phyloP scores from a whole-genome alignment of 495 filamentous ascomycete genomes.

The Penicillium longicatenatum region DNA sequence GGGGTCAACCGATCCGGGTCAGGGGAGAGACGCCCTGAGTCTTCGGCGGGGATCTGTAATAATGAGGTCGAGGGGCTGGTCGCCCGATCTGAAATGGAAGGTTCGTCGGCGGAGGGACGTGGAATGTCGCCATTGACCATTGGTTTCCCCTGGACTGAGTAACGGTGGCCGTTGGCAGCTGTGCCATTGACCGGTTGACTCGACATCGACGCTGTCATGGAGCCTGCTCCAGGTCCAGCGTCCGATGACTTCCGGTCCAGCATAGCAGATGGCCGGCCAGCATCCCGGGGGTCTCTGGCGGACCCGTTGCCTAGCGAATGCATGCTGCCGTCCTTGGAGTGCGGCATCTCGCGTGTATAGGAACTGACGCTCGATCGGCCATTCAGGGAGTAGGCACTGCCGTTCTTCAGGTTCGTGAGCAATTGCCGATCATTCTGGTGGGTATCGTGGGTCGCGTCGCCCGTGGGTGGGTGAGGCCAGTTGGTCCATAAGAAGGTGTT shows the following conservation, averaged over 20 bases:
- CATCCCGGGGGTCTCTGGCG: slow-evolving; percentile 41
- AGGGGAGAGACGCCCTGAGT: slow-evolving; percentile 40
- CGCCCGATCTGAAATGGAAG: slow-evolving; percentile 30
- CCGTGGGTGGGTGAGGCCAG: slow-evolving; percentile 39
- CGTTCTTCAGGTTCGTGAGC: slow-evolving; percentile 41
- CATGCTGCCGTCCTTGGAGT: slow-evolving; percentile 56
- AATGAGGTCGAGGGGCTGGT: slow-evolving; percentile 31
- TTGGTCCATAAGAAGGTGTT: slow-evolving; percentile 53
- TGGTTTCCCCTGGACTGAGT: slow-evolving; percentile 36
- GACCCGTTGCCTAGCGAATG: slow-evolving; percentile 52
- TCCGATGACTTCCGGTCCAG: slow-evolving; percentile 41
- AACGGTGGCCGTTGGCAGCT: slow-evolving; percentile 20
- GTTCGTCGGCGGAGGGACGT: slow-evolving; percentile 39
- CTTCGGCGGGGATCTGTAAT: slow-evolving; percentile 39
- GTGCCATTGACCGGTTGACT: slow-evolving; percentile 41
- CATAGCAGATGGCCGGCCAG: slow-evolving; percentile 40
- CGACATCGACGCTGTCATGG: slow-evolving; percentile 29
- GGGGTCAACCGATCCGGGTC: slow-evolving; percentile 42
- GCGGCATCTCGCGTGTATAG: slow-evolving; percentile 49
- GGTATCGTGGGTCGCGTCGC: slow-evolving; percentile 39
- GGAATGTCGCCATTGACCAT: slow-evolving; percentile 44
- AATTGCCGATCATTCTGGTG: slow-evolving; percentile 40
- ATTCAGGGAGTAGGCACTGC: slow-evolving; percentile 50
- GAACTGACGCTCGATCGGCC: slow-evolving; percentile 51
- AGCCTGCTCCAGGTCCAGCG: slow-evolving; percentile 34